phyloP scores from a whole-genome alignment of 2,329 filamentous ascomycete species.

The Fusarium sp. region DNA sequence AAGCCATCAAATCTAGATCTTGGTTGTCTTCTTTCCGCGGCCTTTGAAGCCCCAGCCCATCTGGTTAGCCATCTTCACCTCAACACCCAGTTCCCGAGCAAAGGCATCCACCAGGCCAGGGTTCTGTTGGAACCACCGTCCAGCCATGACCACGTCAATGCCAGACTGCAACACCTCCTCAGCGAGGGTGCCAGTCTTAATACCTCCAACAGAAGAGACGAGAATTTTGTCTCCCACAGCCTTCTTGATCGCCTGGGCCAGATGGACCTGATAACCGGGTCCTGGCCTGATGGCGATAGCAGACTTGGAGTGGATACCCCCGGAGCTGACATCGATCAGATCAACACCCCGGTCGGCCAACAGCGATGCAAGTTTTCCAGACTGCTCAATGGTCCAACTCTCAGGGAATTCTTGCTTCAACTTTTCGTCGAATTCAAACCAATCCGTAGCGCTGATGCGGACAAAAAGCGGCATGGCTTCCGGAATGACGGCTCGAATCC shows the following conservation, averaged over 20 bases:
- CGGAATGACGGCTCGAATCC: conserved; percentile 71
- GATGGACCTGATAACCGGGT: conserved; percentile 74
- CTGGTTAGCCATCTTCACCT: conserved; percentile 62
- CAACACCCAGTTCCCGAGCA: conserved; percentile 63
- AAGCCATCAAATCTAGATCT: neutral
- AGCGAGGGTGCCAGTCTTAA: conserved; percentile 57
- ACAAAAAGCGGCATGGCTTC: conserved; percentile 77
- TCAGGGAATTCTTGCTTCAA: conserved; percentile 59
- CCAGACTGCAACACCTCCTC: conserved; percentile 60
- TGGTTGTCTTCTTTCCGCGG: conserved; percentile 4
- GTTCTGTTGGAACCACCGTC: conserved; percentile 68
- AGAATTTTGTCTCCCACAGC: conserved; percentile 71
- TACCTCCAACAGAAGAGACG: conserved; percentile 60
- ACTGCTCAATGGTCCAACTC: conserved; percentile 76
- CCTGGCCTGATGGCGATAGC: conserved; percentile 61
- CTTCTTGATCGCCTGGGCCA: conserved; percentile 77
- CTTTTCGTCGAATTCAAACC: conserved; percentile 67
- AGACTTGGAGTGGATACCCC: conserved; percentile 71
- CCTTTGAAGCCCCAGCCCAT: conserved; percentile 67
- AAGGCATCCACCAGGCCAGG: conserved; percentile 65
- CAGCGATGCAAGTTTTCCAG: conserved; percentile 69
- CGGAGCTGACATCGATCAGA: conserved; percentile 78
- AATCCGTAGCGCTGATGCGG: conserved; percentile 79
- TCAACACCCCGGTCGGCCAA: conserved; percentile 77
- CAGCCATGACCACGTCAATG: conserved; percentile 62